Conservation (phyloP, 108 stramenopile species). For the Cyclotella sp. region DNA sequence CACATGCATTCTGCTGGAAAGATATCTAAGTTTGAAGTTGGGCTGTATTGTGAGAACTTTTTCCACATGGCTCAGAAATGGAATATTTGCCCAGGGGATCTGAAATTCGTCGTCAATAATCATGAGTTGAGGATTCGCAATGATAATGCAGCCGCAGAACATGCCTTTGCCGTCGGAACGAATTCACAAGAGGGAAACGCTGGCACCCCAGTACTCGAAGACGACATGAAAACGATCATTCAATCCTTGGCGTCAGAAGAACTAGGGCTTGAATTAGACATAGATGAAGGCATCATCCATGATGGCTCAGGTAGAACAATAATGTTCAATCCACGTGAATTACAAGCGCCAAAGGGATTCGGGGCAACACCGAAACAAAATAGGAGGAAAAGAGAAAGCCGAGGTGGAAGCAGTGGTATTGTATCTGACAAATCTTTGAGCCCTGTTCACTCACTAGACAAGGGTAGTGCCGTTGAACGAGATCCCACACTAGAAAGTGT, state of each 20-base stretch:
- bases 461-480: conserved; percentile 4
- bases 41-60: conserved; percentile 78
- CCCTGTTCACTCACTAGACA: conserved; percentile 24
- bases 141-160: conserved; percentile 18
- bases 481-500: conserved; percentile 14
- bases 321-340: conserved; percentile 39
- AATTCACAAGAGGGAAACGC: conserved; percentile 4
- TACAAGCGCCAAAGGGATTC: conserved; percentile 53
- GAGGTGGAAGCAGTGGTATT: conserved; percentile 45
- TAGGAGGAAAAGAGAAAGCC: conserved; percentile 37
- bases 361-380: conserved; percentile 33
- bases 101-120: conserved; percentile 51
- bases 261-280: conserved; percentile 15
- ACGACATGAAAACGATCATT: conserved; percentile 34
- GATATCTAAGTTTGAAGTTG: conserved; percentile 53
- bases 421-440: conserved; percentile 34
- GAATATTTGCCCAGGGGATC: conserved; percentile 83
- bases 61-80: conserved; percentile 65
- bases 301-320: conserved; percentile 34
- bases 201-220: conserved; percentile 6
- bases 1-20: conserved; percentile 59
- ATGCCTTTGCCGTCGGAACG: conserved; percentile 20
- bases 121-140: conserved; percentile 34
- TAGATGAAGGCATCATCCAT: conserved; percentile 31
- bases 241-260: conserved; percentile 14